Base-by-base conservation (phyloP, 83 land plant species). In the Larix sibirica region DNA sequence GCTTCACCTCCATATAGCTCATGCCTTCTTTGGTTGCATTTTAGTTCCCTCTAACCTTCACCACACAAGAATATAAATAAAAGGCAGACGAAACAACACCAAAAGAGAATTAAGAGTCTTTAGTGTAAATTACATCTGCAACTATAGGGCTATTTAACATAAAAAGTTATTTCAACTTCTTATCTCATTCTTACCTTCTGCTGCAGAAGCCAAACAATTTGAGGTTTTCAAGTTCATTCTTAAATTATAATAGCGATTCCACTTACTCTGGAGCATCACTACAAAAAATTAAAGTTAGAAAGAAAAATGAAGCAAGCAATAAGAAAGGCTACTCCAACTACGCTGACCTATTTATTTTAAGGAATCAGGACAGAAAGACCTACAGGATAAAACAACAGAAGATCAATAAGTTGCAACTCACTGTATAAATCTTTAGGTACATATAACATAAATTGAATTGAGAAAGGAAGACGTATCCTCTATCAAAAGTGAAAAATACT, bases 201-300 rank as follows among this genome's bases (percentile, higher is more conserved):
- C 36, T 92, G 58, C 65, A 96, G 81, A 40, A 94, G 94, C 80
- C 90, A 80, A 69, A 95, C 86, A 20, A 69, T 77, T 88, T 88
- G 56, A 97, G 94, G 38, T 95, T 85, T 64, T 88, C 81, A 58
- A 90, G 83, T 10, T 86, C 86, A 77, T 90, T 94, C 82, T 89
- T 86, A 54, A 97, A 86, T 81, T 95, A 95, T 61, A 92, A 83
- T 13, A 90, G 83, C 67, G 94, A 81, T 58, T 94, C 96, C 71
- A 95, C 90, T 38, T 95, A 83, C 77, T 97, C 99, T 36, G 98
- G 99, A 75, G 99, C 96, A 86, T 94, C 89, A 89, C 99, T 97
- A 89, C 56, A 81, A 83, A 61, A 54, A 54, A 12, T 54, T 54
- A 13, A 54, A 54, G 58, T 54, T 54, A 12, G 14, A 54, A 13